These are phyloP conservation scores for Kitagawia praeruptora DNA, from an alignment of 129 eudicot species.

Conservation along the genomic window DNA sequence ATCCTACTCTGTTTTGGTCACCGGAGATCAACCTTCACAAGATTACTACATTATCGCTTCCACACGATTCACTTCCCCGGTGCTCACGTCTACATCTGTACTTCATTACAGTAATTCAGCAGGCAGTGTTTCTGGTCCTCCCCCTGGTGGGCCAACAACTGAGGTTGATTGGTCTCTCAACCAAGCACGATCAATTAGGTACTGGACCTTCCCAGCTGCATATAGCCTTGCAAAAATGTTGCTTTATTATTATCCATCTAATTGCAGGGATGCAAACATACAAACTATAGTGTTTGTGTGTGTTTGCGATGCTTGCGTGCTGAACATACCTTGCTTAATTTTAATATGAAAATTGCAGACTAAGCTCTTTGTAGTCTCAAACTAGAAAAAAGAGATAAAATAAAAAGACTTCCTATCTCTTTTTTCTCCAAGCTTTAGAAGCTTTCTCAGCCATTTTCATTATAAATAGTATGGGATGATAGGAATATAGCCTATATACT, in stretches of 20 bases:
- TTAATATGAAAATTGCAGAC: neutral
- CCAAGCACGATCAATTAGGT: conserved; percentile 72
- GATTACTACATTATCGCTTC: conserved; percentile 54
- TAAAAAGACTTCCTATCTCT: neutral
- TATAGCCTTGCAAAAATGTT: neutral
- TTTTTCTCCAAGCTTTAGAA: neutral
- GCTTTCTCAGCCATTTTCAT: neutral
- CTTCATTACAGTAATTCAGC: conserved; percentile 55
- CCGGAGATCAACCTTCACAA: conserved; percentile 55
- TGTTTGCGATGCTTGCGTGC: neutral
- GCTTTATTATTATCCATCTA: neutral
- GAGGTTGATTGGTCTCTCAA: conserved; percentile 58
- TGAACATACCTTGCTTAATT: neutral
- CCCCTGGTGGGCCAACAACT: conserved; percentile 49
- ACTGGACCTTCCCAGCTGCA: neutral
- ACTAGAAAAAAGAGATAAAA: neutral
- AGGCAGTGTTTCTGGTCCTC: conserved; percentile 29
- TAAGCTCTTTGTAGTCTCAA: neutral
- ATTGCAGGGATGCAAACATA: neutral
- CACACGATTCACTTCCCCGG: conserved; percentile 50
- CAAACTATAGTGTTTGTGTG: neutral
- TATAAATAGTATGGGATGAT: neutral
- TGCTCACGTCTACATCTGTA: conserved; percentile 55
- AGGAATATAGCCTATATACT: neutral
- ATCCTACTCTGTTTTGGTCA: conserved; percentile 57